Evolutionary conservation across 2,329 filamentous ascomycete species (phyloP).

Genomic region (Apiospora koreana): DNA sequence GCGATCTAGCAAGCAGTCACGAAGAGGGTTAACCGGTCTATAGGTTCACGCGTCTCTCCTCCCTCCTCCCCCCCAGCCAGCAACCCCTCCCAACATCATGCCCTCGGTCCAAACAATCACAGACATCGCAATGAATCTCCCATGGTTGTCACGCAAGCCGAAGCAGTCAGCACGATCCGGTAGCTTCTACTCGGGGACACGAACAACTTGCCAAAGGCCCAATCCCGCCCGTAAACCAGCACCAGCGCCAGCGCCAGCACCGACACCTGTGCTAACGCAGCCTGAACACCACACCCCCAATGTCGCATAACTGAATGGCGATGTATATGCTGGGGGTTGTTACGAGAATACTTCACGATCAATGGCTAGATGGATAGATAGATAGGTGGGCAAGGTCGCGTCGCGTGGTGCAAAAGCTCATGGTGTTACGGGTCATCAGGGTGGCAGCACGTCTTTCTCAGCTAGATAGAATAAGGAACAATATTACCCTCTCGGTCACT

Average conservation of each 20-base stretch:
- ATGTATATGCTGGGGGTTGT: background rate
- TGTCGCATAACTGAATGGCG: background rate
- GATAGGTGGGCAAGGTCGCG: background rate
- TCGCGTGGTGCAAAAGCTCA: background rate
- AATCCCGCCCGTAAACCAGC: background rate
- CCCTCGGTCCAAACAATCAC: background rate
- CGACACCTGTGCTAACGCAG: background rate
- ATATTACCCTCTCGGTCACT: background rate
- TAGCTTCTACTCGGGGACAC: background rate
- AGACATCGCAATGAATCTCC: background rate
- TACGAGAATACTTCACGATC: too few relatives aligned
- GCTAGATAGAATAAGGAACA: background rate
- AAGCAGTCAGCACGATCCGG: background rate
- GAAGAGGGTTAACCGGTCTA: background rate
- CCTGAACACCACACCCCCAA: background rate
- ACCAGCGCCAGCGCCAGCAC: background rate
- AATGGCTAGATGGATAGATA: background rate
- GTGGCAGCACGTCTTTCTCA: background rate
- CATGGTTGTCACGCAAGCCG: background rate
- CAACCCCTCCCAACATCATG: background rate
- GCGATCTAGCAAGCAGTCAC: background rate
- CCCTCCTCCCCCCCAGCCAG: too few relatives aligned
- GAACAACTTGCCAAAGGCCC: background rate
- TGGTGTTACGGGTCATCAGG: background rate
- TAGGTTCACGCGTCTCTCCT: background rate